Conservation (phyloP, 345 rosid genomes). For the Raphanus sativus region DNA sequence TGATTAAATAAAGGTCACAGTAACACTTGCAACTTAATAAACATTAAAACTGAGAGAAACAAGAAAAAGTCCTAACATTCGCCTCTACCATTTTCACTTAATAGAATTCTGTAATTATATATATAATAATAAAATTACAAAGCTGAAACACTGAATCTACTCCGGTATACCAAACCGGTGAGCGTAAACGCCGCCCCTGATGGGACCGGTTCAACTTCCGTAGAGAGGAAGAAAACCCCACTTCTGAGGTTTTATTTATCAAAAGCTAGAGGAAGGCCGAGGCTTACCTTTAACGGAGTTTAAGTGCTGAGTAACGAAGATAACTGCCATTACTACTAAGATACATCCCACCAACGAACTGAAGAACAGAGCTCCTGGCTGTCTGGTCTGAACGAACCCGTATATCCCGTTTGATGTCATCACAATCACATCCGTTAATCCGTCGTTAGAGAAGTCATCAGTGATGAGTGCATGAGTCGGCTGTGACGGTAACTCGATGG, state of each 20-base stretch:
- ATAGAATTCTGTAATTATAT: constrained; percentile 10
- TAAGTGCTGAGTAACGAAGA: constrained; percentile 82
- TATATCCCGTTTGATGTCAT: constrained; percentile 87
- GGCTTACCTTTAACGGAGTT: constrained; percentile 83
- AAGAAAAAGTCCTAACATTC: constrained; percentile 19
- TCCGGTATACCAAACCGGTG: constrained; percentile 5
- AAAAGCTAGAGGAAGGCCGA: constrained; percentile 57
- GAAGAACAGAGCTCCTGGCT: constrained; percentile 98
- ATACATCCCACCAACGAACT: constrained; percentile 96
- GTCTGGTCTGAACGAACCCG: constrained; percentile 94
- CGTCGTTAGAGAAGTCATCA: constrained; percentile 91
- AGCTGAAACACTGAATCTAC: constrained; percentile 28
- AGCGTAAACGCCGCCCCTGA: constrained; percentile 1
- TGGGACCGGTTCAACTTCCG: background rate
- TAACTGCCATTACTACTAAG: constrained; percentile 86
- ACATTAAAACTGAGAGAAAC: constrained; percentile 16
- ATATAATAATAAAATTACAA: constrained; percentile 21
- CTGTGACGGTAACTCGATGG: constrained; percentile 77
- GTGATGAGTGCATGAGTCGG: constrained; percentile 80
- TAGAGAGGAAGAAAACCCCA: constrained; percentile 6
- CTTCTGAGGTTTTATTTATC: constrained; percentile 4
- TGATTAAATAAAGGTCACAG: constrained; percentile 15
- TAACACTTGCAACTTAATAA: constrained; percentile 4
- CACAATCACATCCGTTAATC: constrained; percentile 82
- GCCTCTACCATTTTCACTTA: constrained; percentile 15